Conservation (phyloP, 2,329 filamentous ascomycete genomes). For the Venturia oleaginea region DNA sequence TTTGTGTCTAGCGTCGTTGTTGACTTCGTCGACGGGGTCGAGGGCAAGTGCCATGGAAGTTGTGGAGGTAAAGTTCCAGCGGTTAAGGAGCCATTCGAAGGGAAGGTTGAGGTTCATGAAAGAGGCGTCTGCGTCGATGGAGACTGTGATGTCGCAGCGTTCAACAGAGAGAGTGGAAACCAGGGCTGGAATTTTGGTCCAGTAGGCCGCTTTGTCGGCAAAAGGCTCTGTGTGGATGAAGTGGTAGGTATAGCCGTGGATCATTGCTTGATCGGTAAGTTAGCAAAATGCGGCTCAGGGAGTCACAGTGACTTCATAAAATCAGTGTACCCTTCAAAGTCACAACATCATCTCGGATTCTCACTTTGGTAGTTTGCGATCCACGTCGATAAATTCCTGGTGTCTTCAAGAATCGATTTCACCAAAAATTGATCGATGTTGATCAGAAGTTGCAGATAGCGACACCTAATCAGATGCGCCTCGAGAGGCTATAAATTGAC, state of each 20-base stretch:
- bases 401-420: too few relatives aligned
- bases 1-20: constrained; percentile 25
- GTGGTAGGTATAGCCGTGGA: constrained; percentile 40
- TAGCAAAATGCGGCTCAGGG: too few relatives aligned
- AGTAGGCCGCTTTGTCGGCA: constrained; percentile 26
- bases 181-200: constrained; percentile 35
- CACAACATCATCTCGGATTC: too few relatives aligned
- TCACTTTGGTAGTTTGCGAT: too few relatives aligned
- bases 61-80: constrained; percentile 33
- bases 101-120: constrained; percentile 36
- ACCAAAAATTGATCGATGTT: not conserved
- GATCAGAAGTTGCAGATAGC: not conserved
- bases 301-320: too few relatives aligned
- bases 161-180: constrained; percentile 31
- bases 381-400: not conserved
- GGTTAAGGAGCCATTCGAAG: constrained; percentile 41
- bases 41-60: constrained; percentile 34
- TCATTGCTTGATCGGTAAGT: constrained; percentile 21
- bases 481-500: not conserved
- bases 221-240: constrained; percentile 30
- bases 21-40: constrained; percentile 24
- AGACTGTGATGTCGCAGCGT: constrained; percentile 31
- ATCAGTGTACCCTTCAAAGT: too few relatives aligned
- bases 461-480: too few relatives aligned
- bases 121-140: constrained; percentile 37